Evolutionary conservation across 305 asterid species (phyloP).

Genomic region (Plantago coronopus): DNA sequence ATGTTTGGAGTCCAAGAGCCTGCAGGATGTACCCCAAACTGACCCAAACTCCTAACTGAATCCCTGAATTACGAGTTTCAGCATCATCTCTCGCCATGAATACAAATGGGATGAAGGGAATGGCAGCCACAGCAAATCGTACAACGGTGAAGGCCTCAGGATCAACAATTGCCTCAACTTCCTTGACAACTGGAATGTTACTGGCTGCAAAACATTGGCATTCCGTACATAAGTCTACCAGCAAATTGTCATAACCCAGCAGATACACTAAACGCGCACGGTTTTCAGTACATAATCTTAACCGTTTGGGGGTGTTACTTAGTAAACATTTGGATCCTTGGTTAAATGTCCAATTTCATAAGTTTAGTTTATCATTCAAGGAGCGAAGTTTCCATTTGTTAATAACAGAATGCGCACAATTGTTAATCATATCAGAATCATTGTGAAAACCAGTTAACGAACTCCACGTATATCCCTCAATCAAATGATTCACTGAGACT

Average conservation of each 20-base stretch:
- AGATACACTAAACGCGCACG: neutral
- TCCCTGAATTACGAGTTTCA: slow-evolving; percentile 58
- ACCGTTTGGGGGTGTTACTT: no score
- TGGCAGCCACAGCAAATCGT: slow-evolving; percentile 60
- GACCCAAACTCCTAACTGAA: slow-evolving; percentile 77
- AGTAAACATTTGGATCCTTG: no score
- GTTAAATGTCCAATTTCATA: no score
- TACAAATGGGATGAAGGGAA: slow-evolving; percentile 58
- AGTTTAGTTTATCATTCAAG: no score
- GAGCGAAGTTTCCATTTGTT: no score
- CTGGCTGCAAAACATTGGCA: slow-evolving; percentile 49
- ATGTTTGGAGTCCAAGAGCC: slow-evolving; percentile 75
- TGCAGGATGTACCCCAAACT: slow-evolving; percentile 80
- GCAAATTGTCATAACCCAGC: no score
- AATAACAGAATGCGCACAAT: no score
- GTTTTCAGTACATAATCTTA: no score
- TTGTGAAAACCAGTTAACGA: no score
- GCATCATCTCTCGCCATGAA: slow-evolving; percentile 47
- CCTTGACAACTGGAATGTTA: slow-evolving; percentile 74
- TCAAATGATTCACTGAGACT: no score
- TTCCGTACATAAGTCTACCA: neutral
- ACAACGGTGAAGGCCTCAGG: slow-evolving; percentile 68
- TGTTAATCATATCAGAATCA: no score
- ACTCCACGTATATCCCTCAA: no score
- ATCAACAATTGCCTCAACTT: slow-evolving; percentile 67